These are phyloP conservation scores for Phytophthora pluvialis DNA, from an alignment of 352 stramenopile species.

Conservation along the genomic window DNA sequence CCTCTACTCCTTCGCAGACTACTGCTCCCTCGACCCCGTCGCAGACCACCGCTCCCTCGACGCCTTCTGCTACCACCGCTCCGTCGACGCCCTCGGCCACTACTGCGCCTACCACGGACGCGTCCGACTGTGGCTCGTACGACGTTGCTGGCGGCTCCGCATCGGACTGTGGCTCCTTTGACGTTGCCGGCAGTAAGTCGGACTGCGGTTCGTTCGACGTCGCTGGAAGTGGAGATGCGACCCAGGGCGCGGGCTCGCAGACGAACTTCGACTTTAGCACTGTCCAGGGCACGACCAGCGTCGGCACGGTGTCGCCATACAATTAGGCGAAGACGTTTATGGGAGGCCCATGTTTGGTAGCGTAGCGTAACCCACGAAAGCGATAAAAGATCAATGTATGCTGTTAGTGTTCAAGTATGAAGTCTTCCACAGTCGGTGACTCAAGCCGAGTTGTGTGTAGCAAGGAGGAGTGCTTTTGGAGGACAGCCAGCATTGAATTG, in stretches of 20 bases:
- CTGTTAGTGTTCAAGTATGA: not conserved
- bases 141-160: constrained; percentile 16
- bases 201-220: constrained; percentile 21
- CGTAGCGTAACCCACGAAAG: constrained; percentile 11
- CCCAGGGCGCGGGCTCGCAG: constrained; percentile 11
- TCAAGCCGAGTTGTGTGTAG: too few species aligned
- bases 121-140: constrained; percentile 20
- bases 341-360: constrained; percentile 4
- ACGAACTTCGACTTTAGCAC: constrained; percentile 27
- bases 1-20: constrained; percentile 7
- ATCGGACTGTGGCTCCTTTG: constrained; percentile 21
- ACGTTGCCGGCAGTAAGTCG: constrained; percentile 7
- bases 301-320: constrained; percentile 23
- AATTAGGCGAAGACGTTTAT: constrained; percentile 9
- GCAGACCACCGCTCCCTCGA: constrained; percentile 6
- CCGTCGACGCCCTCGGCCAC: constrained; percentile 7
- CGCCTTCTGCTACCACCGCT: not conserved
- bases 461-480: too few species aligned
- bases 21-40: constrained; percentile 15
- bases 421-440: not conserved
- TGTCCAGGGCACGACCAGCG: constrained; percentile 11
- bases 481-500: too few species aligned
- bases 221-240: constrained; percentile 11
- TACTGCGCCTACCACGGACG: not conserved
- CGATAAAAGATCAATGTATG: constrained; percentile 13